Base-by-base conservation (phyloP, 345 rosid species). In the Acer negundo region DNA sequence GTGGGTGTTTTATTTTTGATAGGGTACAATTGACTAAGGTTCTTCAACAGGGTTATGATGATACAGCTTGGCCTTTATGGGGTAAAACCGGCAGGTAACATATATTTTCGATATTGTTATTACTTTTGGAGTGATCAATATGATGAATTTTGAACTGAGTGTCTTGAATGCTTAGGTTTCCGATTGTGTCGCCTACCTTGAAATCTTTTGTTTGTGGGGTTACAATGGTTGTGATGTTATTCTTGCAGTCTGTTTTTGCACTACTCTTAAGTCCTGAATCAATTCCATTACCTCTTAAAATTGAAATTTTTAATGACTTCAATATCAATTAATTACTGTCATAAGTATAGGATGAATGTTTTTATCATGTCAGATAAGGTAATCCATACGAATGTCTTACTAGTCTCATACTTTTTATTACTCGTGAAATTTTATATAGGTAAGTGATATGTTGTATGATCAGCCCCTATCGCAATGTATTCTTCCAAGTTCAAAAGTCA, bases 11-110 rank as follows among this genome's bases (percentile, higher is more conserved):
- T 69, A 73, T 20, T 49, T 75, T 58, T 68, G 67, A 8, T 62
- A 96, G 99, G 86, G 79, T 89, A 88, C 97, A 87, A 73, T 86
- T 96, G 85, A 87, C 82, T 0, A 93, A 91, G 85, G 95, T 83
- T 87, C 87, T 96, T 67, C 79, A 93, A 13, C 86, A 91, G 69
- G 98, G 98, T 17, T 93, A 46, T 58, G 97, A 96, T 62, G 97
- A 96, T 76, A 80, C 84, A 55, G 53, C 90, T 56, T 96, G 97
- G 98, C 83, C 96, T 23, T 84, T 96, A 31, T 92, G 89, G 85
- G 84, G 93, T 46, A 91, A 87, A 90, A 87, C 93, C 67, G 98
- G 97, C 69, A 93, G 95, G 98, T 93, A 81, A 74, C 49, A 28
- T 62, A 3, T 9, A 42, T 31, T 67, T 70, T 13, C 20, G 2